A percentile compares a stretch with the other conserved stretches of the same genome.
phyloP scores from a whole-genome alignment of 345 rosid genomes.

The Citropsis articulata region DNA sequence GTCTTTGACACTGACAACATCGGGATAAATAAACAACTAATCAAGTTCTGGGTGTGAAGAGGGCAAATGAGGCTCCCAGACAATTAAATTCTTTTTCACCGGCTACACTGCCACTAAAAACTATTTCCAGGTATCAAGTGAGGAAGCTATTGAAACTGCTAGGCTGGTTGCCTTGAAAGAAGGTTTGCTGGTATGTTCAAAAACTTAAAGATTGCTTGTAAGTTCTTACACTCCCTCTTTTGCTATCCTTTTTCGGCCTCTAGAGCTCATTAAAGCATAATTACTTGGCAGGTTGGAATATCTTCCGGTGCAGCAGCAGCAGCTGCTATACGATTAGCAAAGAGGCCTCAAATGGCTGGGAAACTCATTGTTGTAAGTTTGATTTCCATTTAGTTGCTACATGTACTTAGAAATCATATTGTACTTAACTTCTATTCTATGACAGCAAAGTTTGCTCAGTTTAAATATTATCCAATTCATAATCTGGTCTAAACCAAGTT shows the following conservation, averaged over 20 bases:
- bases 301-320: conserved; percentile 57
- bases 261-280: neutral
- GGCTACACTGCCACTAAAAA: neutral
- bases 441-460: neutral
- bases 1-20: neutral
- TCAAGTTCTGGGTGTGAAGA: neutral
- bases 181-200: conserved; percentile 36
- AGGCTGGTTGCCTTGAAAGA: conserved; percentile 45
- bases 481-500: neutral
- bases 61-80: neutral
- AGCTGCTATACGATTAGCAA: conserved; percentile 47
- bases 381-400: neutral
- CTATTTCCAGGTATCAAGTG: conserved; percentile 35
- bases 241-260: neutral
- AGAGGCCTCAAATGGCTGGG: conserved; percentile 48
- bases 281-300: conserved; percentile 41
- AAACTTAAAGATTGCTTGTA: neutral
- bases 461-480: neutral
- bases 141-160: conserved; percentile 46
- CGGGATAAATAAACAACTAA: no score
- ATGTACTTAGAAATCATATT: neutral
- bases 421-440: no score
- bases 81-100: neutral
- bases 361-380: conserved; percentile 53
- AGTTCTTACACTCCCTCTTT: neutral